A percentile compares a stretch with the other conserved stretches of the same genome.
These are phyloP conservation scores for Fusarium austroafricanum DNA, from an alignment of 2,329 filamentous ascomycete genomes.

Conservation along the genomic window DNA sequence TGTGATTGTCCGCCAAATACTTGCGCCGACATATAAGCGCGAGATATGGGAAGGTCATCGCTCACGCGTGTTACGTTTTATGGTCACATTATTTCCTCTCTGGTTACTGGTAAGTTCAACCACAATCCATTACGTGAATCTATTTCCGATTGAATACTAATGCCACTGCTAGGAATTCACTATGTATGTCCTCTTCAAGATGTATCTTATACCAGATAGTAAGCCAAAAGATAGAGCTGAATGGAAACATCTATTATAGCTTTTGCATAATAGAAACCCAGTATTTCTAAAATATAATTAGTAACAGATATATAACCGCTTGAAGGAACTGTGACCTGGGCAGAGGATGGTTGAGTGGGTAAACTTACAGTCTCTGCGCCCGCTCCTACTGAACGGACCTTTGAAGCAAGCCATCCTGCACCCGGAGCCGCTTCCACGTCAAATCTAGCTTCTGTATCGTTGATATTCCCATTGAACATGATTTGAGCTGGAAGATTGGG, in stretches of 20 bases:
- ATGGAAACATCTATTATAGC: no score
- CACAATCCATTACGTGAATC: no score
- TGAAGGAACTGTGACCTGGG: neutral
- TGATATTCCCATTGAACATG: neutral
- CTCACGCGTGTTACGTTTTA: neutral
- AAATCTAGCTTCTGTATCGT: accelerated
- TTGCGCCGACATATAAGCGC: accelerated
- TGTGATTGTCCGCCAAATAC: neutral
- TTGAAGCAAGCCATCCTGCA: no score
- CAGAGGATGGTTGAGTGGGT: no score
- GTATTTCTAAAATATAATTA: neutral
- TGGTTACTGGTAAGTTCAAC: neutral
- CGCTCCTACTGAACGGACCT: neutral
- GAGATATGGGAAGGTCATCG: constrained; percentile 1
- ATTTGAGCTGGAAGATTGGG: neutral
- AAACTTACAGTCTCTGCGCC: neutral
- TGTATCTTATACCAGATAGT: neutral
- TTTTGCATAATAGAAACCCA: neutral
- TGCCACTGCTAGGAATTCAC: neutral
- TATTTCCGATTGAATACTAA: no score
- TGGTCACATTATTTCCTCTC: neutral
- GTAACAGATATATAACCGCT: neutral
- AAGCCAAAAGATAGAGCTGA: no score
- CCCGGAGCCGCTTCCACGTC: no score
- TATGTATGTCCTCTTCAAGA: neutral